Base-by-base conservation (phyloP, 371 early-diverging fungal species). In the Nematocida sp. region DNA sequence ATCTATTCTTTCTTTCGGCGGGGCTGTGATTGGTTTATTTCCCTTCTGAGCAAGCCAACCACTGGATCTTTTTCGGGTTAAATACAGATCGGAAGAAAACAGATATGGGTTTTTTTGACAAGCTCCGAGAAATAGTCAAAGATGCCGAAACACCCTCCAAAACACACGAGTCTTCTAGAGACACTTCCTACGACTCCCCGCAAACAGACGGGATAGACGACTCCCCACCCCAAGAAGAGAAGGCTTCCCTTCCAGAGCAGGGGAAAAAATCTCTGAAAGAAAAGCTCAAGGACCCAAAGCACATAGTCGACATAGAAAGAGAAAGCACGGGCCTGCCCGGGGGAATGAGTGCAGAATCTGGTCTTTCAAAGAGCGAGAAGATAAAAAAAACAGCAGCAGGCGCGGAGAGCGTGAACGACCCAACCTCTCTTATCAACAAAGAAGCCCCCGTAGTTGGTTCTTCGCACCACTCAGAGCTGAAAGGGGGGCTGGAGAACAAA, bases 401-500 rank as follows among this genome's bases (percentile, higher is more conserved):
- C 7, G 32, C 25, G 32, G 48, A 57, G 19, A 13, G 27, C 11
- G 13, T 8, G 15, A 58, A 40, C 23, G 1, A 1, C 2, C 0
- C 60, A 1, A 56, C 56, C n/a, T 15, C 38, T 31, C 74, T 70
- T 0, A 32, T 70, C 21, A 56, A 62, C 23, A 57, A 45, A 70
- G 74, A 32, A 13, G 11, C 62, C 17, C 17, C 27, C 4, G 62
- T 41, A 19, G 19, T 36, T 1, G 13, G 25, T 11, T 19, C 11
- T 19, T n/a, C 3, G n/a, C 11, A 27, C 1, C 1, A 11, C 13
- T 13, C 15, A 4, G 27, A 19, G 0, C 62, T 70, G 11, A 17
- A 46, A 38, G 74, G 74, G 0, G 74, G 74, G 21, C 7, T 70
- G 31, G 74, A 70, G 32, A 70, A 70, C 38, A 70, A 70, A 62